Conservation (phyloP, 176 grass and related monocot genomes). For the Ensete ventricosum region DNA sequence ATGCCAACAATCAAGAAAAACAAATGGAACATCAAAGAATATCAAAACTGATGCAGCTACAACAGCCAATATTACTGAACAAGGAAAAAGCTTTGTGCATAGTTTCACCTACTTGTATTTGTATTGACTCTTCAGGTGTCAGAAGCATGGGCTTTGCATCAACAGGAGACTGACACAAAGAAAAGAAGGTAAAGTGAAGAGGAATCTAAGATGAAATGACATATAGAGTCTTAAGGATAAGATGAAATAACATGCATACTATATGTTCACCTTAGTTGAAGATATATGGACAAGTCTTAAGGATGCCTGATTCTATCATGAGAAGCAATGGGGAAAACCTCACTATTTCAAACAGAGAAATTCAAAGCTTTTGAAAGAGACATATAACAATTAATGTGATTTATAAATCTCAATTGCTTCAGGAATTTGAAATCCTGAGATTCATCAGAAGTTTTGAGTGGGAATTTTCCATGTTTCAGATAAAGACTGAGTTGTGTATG, state of each 20-base stretch:
- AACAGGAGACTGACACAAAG: conserved; percentile 67
- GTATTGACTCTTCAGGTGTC: conserved; percentile 89
- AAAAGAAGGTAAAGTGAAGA: neutral
- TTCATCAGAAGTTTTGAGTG: neutral
- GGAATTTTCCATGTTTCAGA: neutral
- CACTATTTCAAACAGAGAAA: too few relatives aligned
- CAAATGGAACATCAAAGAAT: neutral
- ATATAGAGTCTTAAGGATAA: too few relatives aligned
- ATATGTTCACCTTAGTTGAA: too few relatives aligned
- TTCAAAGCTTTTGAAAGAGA: too few relatives aligned
- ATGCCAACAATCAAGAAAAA: neutral
- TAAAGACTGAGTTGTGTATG: neutral
- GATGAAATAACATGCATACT: too few relatives aligned
- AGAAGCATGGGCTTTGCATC: conserved; percentile 95
- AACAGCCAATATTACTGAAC: neutral
- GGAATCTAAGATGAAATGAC: too few relatives aligned
- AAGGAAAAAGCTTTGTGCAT: neutral
- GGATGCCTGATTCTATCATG: too few relatives aligned
- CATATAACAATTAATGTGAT: neutral
- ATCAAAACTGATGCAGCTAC: neutral
- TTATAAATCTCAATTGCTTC: neutral
- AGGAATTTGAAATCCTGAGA: neutral
- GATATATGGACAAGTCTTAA: too few relatives aligned
- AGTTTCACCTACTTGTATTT: conserved; percentile 64
- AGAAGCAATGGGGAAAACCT: too few relatives aligned